Percentiles rank a stretch among this genome's conserved stretches.
These are phyloP conservation scores for Eutypella sp. DNA, from an alignment of 2,329 filamentous ascomycete species.

Conservation along the genomic window DNA sequence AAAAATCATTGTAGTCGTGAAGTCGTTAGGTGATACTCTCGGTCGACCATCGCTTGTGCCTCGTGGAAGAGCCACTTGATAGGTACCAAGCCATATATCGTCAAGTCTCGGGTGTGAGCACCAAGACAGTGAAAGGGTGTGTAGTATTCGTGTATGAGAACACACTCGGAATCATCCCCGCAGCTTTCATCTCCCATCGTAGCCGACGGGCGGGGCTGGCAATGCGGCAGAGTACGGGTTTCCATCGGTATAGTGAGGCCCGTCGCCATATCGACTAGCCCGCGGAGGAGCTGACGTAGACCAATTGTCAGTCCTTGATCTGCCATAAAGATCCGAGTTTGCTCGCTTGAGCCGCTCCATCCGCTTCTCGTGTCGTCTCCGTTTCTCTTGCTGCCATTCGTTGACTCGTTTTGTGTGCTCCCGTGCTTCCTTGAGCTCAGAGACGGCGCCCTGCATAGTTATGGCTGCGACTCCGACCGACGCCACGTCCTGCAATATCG, in stretches of 20 bases:
- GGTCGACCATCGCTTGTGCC: not conserved
- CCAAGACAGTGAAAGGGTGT: no score
- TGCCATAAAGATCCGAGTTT: slow-evolving; percentile 25
- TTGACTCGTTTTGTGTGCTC: slow-evolving; percentile 44
- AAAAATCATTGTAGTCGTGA: not conserved
- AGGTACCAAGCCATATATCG: no score
- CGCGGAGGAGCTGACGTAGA: slow-evolving; percentile 35
- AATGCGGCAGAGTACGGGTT: slow-evolving; percentile 41
- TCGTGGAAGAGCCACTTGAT: no score
- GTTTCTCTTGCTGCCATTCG: slow-evolving; percentile 46
- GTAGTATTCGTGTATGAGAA: no score
- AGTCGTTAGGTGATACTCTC: not conserved
- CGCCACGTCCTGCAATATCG: slow-evolving; percentile 53
- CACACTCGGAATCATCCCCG: no score
- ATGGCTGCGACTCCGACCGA: slow-evolving; percentile 54
- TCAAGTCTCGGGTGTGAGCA: no score
- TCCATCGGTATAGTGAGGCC: slow-evolving; percentile 42
- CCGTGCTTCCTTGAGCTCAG: slow-evolving; percentile 51
- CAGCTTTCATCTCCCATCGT: slow-evolving; percentile 30
- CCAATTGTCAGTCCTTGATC: slow-evolving; percentile 41
- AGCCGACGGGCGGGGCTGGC: slow-evolving; percentile 35
- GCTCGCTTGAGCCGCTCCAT: slow-evolving; percentile 30
- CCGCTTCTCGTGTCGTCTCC: slow-evolving; percentile 44
- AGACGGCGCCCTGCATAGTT: slow-evolving; percentile 52
- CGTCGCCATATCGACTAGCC: slow-evolving; percentile 36